Conservation (phyloP, 1,139 yeast species). For the Casaregolazyma suthepensis region DNA sequence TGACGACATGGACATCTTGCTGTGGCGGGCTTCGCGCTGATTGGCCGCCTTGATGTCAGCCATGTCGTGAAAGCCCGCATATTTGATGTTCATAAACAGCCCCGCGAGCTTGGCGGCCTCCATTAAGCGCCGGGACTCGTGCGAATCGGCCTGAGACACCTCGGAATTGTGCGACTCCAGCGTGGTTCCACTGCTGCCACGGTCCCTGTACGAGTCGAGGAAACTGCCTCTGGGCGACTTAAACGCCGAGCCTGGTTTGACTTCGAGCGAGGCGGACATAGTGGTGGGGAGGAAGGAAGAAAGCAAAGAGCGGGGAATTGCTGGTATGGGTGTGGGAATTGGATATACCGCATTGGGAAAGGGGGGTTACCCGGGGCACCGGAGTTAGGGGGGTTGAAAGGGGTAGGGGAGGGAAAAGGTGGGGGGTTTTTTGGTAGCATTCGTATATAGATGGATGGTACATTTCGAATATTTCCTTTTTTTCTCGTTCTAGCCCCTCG, state of each 20-base stretch:
- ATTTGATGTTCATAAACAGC: slow-evolving; percentile 21
- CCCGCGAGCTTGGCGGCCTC: slow-evolving; percentile 23
- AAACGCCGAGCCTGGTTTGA: background rate
- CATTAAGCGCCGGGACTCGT: slow-evolving; percentile 9
- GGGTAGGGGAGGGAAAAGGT: too few relatives aligned
- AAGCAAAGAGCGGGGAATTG: background rate
- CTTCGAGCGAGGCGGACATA: background rate
- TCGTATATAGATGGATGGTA: background rate
- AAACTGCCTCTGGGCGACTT: background rate
- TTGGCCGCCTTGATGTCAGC: background rate
- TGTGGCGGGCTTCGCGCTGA: background rate
- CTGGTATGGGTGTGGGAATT: background rate
- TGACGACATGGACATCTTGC: slow-evolving; percentile 19
- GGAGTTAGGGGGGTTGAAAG: too few relatives aligned
- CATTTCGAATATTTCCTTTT: background rate
- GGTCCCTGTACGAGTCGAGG: background rate
- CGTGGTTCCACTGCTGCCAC: background rate
- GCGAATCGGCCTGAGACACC: background rate
- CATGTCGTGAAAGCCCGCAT: slow-evolving; percentile 12
- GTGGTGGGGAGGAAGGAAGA: background rate
- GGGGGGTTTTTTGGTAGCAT: background rate
- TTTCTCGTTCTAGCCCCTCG: too few relatives aligned
- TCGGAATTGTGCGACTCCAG: background rate
- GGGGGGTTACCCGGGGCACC: background rate
- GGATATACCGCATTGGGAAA: background rate